phyloP scores from a whole-genome alignment of 352 stramenopile species.

The Phytophthora crassamura region DNA sequence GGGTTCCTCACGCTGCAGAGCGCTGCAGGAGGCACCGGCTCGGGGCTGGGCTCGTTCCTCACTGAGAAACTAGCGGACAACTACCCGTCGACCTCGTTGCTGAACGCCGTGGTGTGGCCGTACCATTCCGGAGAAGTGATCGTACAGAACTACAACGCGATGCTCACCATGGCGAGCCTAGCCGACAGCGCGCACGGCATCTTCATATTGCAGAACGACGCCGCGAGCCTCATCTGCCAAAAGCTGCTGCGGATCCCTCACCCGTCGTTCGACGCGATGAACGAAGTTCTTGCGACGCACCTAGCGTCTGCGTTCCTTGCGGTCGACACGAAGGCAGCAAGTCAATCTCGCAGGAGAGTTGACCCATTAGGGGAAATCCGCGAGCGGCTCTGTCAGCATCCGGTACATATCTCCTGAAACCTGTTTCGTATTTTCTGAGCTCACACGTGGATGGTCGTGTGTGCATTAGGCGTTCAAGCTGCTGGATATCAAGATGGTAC shows the following conservation, averaged over 20 bases:
- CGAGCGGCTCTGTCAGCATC: conserved; percentile 61
- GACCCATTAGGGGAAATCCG: conserved; percentile 51
- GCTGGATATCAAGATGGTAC: conserved; percentile 73
- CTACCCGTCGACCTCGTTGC: conserved; percentile 54
- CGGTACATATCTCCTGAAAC: conserved; percentile 37
- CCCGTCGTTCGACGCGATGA: conserved; percentile 71
- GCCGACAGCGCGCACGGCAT: conserved; percentile 63
- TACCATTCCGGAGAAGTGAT: conserved; percentile 87
- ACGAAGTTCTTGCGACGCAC: conserved; percentile 66
- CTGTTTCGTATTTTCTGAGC: not conserved
- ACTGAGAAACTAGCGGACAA: conserved; percentile 76
- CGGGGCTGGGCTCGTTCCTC: conserved; percentile 83
- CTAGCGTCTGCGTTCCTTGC: conserved; percentile 63
- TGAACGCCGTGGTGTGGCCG: conserved; percentile 89
- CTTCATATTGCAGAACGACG: conserved; percentile 80
- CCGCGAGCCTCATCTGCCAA: conserved; percentile 60
- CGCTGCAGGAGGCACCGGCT: conserved; percentile 88
- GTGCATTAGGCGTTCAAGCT: conserved; percentile 66
- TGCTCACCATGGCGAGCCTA: conserved; percentile 87
- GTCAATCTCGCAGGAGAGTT: conserved; percentile 7
- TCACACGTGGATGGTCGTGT: conserved; percentile 2
- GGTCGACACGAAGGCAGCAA: conserved; percentile 13
- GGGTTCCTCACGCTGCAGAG: conserved; percentile 86
- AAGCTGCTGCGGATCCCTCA: conserved; percentile 57
- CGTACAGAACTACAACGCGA: conserved; percentile 92